Evolutionary conservation across 257 asterid species (phyloP).

Genomic region (Nicotiana tabacum): DNA sequence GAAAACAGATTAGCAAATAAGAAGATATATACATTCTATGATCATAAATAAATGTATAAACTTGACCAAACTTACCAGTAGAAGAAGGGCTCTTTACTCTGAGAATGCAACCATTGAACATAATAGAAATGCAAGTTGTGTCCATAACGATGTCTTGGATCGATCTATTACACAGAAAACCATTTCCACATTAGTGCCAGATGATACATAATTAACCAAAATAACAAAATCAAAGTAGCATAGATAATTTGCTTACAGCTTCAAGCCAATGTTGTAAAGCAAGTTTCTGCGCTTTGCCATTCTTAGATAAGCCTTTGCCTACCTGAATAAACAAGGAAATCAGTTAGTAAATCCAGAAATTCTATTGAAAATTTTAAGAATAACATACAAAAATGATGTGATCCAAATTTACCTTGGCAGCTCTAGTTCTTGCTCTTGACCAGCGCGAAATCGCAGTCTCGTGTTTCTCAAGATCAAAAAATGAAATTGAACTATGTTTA

Average conservation of each 20-base stretch:
- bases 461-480: constrained; percentile 41
- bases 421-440: constrained; percentile 59
- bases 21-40: background rate
- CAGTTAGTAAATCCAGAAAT: background rate
- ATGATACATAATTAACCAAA: background rate
- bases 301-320: constrained; percentile 55
- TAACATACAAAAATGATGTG: background rate
- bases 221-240: background rate
- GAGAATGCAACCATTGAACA: constrained; percentile 53
- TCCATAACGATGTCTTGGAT: constrained; percentile 66
- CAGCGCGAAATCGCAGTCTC: constrained; percentile 57
- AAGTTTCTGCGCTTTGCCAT: constrained; percentile 51
- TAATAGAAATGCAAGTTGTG: constrained; percentile 67
- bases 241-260: constrained; percentile 33
- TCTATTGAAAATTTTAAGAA: background rate
- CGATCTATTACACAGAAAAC: constrained; percentile 29
- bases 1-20: background rate
- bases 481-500: constrained; percentile 49
- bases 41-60: background rate
- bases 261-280: constrained; percentile 70
- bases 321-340: constrained; percentile 27
- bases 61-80: constrained; percentile 36
- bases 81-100: constrained; percentile 55
- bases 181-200: background rate
- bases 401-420: constrained; percentile 42